A percentile compares a stretch with the other conserved stretches of the same genome.
Conservation (phyloP, 2,329 filamentous ascomycete species). For the Aphanoascus verrucosus region DNA sequence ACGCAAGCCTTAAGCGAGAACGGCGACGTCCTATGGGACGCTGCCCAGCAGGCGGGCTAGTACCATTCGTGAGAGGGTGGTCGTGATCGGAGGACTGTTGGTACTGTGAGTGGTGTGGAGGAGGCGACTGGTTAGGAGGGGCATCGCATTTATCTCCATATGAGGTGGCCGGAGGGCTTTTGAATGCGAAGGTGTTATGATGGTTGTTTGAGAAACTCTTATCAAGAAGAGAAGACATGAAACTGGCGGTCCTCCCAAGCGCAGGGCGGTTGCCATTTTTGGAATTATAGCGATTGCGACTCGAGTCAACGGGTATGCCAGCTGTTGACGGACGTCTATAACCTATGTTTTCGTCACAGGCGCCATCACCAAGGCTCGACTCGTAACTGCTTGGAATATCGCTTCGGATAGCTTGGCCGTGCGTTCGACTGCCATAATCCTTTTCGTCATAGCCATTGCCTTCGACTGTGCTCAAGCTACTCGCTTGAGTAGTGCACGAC, state of each 20-base stretch:
- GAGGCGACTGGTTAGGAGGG: background rate
- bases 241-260: slow-evolving; percentile 7
- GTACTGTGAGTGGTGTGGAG: background rate
- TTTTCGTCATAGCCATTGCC: slow-evolving; percentile 30
- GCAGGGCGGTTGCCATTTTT: background rate
- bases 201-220: slow-evolving; percentile 14
- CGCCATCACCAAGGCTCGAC: slow-evolving; percentile 8
- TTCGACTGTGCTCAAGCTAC: slow-evolving; percentile 34
- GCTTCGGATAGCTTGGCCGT: slow-evolving; percentile 1
- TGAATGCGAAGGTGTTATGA: slow-evolving; percentile 7
- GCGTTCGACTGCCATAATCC: slow-evolving; percentile 19
- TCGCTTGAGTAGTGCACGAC: slow-evolving; percentile 36
- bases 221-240: slow-evolving; percentile 15
- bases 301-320: slow-evolving; percentile 5
- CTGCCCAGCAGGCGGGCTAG: background rate
- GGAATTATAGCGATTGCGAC: background rate
- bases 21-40: slow-evolving; percentile 25
- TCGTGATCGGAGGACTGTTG: background rate
- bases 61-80: background rate
- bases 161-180: slow-evolving; percentile 10
- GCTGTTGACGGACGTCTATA: slow-evolving; percentile 7
- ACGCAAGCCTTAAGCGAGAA: slow-evolving; percentile 33
- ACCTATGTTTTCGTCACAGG: slow-evolving; percentile 1
- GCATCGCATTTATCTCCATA: slow-evolving; percentile 5
- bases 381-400: slow-evolving; percentile 8